Evolutionary conservation across 176 grass and related monocot genomes (phyloP).

Genomic region (Raddia guianensis): DNA sequence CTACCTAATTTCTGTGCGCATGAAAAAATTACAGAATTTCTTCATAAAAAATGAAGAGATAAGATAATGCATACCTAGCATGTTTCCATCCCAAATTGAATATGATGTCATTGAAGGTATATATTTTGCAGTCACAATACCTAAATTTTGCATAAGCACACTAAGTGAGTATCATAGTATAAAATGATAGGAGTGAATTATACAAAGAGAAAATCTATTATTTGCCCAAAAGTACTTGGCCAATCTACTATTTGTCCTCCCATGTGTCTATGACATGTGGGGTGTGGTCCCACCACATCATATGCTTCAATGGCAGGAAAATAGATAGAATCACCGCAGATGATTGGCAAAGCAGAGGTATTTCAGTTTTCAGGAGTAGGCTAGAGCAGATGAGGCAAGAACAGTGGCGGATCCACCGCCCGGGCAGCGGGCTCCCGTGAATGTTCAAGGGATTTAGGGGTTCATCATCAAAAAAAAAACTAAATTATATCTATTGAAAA

Average conservation of each 20-base stretch:
- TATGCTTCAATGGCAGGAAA: too few species aligned
- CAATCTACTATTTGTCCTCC: too few species aligned
- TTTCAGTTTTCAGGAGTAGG: background rate
- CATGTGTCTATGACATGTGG: too few species aligned
- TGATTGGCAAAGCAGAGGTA: background rate
- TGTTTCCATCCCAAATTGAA: conserved; percentile 67
- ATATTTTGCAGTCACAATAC: conserved; percentile 86
- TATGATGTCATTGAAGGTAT: conserved; percentile 62
- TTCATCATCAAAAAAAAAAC: too few species aligned
- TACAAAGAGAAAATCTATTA: background rate
- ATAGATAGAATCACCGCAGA: too few species aligned
- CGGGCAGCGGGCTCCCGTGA: too few species aligned
- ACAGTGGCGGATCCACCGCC: too few species aligned
- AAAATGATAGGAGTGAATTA: conserved; percentile 12
- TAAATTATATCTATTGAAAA: too few species aligned
- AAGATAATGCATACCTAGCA: conserved; percentile 59
- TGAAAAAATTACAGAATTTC: background rate
- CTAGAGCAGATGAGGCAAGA: background rate
- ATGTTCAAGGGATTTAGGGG: too few species aligned
- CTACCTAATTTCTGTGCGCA: conserved; percentile 14
- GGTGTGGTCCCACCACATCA: too few species aligned
- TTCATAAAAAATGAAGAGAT: background rate
- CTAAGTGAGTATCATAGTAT: conserved; percentile 9
- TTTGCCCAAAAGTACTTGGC: background rate
- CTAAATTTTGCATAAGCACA: conserved; percentile 42